Evolutionary conservation across 2,329 filamentous ascomycete species (phyloP).

Genomic region (Venturia aucupariae): DNA sequence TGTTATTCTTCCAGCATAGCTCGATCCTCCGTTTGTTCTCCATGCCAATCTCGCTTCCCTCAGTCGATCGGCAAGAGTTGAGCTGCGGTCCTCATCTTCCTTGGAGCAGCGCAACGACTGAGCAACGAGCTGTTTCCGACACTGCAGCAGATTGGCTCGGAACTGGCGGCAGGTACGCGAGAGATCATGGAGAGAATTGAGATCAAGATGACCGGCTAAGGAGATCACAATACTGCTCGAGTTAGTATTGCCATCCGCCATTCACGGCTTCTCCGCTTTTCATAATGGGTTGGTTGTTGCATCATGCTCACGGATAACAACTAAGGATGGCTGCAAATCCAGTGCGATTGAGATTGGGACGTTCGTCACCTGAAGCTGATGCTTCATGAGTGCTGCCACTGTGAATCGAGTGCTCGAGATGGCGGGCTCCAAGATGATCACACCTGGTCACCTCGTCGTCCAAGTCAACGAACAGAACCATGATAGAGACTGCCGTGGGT

Average conservation of each 20-base stretch:
- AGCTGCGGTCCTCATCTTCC: conserved; percentile 48
- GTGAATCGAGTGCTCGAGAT: background rate
- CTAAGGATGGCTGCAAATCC: conserved; percentile 53
- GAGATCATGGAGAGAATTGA: conserved; percentile 78
- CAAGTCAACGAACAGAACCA: conserved; percentile 38
- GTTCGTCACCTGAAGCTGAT: conserved; percentile 18
- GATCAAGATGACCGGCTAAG: conserved; percentile 68
- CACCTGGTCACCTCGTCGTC: conserved; percentile 22
- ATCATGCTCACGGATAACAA: conserved; percentile 56
- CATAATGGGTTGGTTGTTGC: background rate
- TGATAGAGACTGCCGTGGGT: conserved; percentile 18
- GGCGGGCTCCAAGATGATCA: conserved; percentile 7
- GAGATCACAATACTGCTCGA: conserved; percentile 60
- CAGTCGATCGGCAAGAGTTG: conserved; percentile 38
- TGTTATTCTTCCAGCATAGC: conserved; percentile 33
- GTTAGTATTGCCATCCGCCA: conserved; percentile 7
- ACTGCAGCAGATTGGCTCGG: conserved; percentile 67
- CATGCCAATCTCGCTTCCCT: conserved; percentile 19
- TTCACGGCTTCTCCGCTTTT: background rate
- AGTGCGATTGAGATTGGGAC: conserved; percentile 46
- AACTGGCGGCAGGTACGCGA: conserved; percentile 75
- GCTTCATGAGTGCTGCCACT: background rate
- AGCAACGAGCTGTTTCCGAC: conserved; percentile 61
- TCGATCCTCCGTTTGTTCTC: conserved; percentile 19
- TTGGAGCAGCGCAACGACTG: conserved; percentile 74